Evolutionary conservation across 257 asterid species (phyloP).

Genomic region (Hygrophila difformis): DNA sequence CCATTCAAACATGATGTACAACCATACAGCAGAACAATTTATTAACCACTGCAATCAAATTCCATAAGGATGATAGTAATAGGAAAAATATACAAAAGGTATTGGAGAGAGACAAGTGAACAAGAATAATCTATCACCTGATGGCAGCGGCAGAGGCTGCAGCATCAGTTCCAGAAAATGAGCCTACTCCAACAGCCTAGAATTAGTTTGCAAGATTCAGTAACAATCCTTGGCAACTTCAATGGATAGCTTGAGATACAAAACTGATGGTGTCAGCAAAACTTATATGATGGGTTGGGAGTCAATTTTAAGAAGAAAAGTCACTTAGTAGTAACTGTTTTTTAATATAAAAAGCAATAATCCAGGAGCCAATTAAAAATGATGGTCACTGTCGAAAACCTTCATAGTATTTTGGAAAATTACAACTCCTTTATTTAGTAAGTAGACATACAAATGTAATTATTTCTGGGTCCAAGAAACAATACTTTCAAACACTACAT

Average conservation of each 20-base stretch:
- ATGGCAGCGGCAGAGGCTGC: slow-evolving; percentile 97
- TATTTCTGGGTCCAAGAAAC: no score
- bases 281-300: neutral
- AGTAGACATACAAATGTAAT: no score
- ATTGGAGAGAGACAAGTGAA: slow-evolving; percentile 2
- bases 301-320: slow-evolving; percentile 11
- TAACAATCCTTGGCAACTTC: slow-evolving; percentile 11
- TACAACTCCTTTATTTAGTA: no score
- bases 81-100: slow-evolving; percentile 5
- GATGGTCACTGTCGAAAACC: neutral
- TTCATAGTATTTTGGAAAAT: no score
- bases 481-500: no score
- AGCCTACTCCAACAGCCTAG: slow-evolving; percentile 95
- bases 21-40: slow-evolving; percentile 4
- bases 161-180: slow-evolving; percentile 84
- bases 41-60: neutral
- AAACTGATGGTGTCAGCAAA: slow-evolving; percentile 7
- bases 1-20: neutral
- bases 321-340: neutral
- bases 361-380: slow-evolving; percentile 4
- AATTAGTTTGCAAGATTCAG: slow-evolving; percentile 22
- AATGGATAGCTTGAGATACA: slow-evolving; percentile 4
- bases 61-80: neutral
- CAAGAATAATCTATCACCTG: slow-evolving; percentile 37
- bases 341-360: slow-evolving; percentile 6